Evolutionary conservation across 2,329 filamentous ascomycete species (phyloP).

Genomic region (Botrytis fabae): DNA sequence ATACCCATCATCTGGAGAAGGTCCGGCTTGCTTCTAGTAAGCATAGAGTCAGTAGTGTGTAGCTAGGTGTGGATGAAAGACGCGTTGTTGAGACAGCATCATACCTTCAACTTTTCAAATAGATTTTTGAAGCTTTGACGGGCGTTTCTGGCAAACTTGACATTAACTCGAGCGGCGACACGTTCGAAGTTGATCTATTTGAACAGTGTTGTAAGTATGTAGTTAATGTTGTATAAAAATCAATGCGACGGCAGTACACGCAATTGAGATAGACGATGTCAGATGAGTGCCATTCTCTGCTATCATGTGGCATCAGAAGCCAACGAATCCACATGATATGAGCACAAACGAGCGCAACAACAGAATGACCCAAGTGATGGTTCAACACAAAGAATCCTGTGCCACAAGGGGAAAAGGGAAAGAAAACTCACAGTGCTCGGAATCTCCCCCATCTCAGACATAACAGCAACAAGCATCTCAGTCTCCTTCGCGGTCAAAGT

Average conservation of each 20-base stretch:
- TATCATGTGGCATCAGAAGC: too few relatives aligned
- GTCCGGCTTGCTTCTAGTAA: conserved; percentile 3
- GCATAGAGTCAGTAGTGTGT: neutral
- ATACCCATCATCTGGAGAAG: neutral
- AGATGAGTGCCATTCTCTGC: neutral
- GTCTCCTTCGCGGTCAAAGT: conserved; percentile 24
- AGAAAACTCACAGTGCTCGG: conserved; percentile 19
- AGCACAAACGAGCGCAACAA: neutral
- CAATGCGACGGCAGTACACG: too few relatives aligned
- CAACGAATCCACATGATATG: neutral
- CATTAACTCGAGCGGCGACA: conserved; percentile 42
- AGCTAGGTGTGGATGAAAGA: too few relatives aligned
- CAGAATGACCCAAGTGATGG: neutral
- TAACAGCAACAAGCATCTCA: conserved; percentile 25
- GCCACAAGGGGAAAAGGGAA: neutral
- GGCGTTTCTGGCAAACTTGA: conserved; percentile 47
- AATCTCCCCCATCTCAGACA: conserved; percentile 27
- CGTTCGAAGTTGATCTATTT: conserved; percentile 44
- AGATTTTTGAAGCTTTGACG: conserved; percentile 29
- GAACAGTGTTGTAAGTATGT: neutral
- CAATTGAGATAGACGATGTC: neutral
- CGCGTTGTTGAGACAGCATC: neutral
- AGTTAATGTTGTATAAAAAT: neutral
- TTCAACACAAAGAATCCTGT: too few relatives aligned
- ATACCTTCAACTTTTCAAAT: conserved; percentile 30